Evolutionary conservation across 2,329 filamentous ascomycete genomes (phyloP), one percentile per base, ranked within the genome.

Genomic region (Macroventuria anomochaeta): DNA sequence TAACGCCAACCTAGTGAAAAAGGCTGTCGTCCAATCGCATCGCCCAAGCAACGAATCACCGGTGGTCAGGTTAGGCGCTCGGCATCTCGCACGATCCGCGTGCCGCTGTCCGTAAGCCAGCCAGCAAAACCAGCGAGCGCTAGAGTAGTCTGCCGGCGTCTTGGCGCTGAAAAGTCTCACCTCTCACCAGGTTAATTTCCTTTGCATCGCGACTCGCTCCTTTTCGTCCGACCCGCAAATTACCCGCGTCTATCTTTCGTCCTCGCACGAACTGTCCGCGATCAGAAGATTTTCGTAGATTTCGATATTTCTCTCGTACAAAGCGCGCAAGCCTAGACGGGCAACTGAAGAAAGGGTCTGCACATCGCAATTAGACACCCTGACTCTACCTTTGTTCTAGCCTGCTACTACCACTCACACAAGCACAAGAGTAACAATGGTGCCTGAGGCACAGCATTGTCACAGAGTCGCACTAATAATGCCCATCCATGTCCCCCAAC

Each of bases 21-120:
- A 42, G 10, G 2, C 33, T 18, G 10, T 29, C 41, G 47, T 46
- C 60, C 59, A 62, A 63, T 60, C 61, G 39, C 39, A 36, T 33
- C 20, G 10, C 38, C 25, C 12, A 21, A 49, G 15, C 43, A 40
- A 36, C 33, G 37, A 20, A 34, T 17, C 29, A 21, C 39, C 55
- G 38, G 50, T 51, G 23, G 57, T 56, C 56, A 53, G 57, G 55
- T 46, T 64, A 61, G 50, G 50, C 64, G 61, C 64, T 63, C 64
- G 64, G 64, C 53, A 58, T 46, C 42, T 62, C 42, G 54, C 37
- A 63, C 41, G 44, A 53, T 64, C 64, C 64, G 63, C 49, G 3
- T 46, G 49, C 51, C 51, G 39, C 44, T 48, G 38, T 41, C 38
- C 43, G 50, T 41, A 26, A 25, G 49, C 33, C 31, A 32, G 7